Percentiles rank a stretch among this genome's conserved stretches.
phyloP scores from a whole-genome alignment of 2,329 filamentous ascomycete species.

The Plenodomus lindquistii region DNA sequence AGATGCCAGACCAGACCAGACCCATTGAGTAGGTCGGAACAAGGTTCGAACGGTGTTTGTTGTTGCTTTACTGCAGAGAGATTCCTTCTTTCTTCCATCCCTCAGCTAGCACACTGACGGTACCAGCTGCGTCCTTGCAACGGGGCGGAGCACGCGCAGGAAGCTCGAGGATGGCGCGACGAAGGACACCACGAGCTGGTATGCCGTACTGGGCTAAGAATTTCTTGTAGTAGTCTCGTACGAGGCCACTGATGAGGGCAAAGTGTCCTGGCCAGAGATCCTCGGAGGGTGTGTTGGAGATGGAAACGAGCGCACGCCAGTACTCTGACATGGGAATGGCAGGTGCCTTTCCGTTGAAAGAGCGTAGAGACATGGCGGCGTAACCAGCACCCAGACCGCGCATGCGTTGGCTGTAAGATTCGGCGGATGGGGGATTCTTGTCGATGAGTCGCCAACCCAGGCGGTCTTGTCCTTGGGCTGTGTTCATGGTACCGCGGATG shows the following conservation, averaged over 20 bases:
- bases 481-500: conserved; percentile 74
- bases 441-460: conserved; percentile 33
- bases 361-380: conserved; percentile 77
- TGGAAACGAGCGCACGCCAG: conserved; percentile 76
- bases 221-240: conserved; percentile 68
- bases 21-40: background rate
- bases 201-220: conserved; percentile 83
- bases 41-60: background rate
- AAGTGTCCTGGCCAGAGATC: conserved; percentile 54
- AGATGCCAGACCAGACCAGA: background rate
- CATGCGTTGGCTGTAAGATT: conserved; percentile 78
- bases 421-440: conserved; percentile 54
- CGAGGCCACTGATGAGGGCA: conserved; percentile 56
- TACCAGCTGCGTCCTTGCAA: conserved; percentile 31
- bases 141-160: conserved; percentile 51
- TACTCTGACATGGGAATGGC: conserved; percentile 82
- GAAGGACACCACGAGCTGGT: conserved; percentile 71
- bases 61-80: conserved; percentile 13
- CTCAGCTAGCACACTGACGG: conserved; percentile 35
- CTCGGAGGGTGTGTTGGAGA: conserved; percentile 72
- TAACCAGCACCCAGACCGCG: conserved; percentile 82
- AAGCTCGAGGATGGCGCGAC: conserved; percentile 73
- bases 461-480: conserved; percentile 45
- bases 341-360: conserved; percentile 61
- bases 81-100: conserved; percentile 36